Conservation (phyloP, 2,329 filamentous ascomycete species). For the Emmonsia crescens region DNA sequence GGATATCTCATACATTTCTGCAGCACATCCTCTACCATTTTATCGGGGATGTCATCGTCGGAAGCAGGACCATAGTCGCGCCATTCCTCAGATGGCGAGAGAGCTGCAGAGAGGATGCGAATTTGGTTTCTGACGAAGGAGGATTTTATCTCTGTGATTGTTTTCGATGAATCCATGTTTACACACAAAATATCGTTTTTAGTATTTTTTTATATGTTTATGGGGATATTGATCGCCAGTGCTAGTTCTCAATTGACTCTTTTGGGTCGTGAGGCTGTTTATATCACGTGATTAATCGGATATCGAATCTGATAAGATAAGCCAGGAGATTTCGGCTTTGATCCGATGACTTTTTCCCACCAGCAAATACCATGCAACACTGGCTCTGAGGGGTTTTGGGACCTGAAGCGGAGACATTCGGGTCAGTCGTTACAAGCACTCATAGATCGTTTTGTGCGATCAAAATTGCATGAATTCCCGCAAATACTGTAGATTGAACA, state of each 20-base stretch:
- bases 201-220: neutral
- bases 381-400: neutral
- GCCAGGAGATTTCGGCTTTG: neutral
- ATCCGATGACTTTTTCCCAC: neutral
- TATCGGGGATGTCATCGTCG: constrained; percentile 38
- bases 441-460: neutral
- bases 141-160: constrained; percentile 42
- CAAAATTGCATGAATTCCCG: neutral
- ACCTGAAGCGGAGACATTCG: neutral
- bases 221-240: neutral
- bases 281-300: neutral
- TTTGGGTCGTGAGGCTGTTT: neutral
- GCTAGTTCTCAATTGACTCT: neutral
- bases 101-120: constrained; percentile 40
- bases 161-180: constrained; percentile 31
- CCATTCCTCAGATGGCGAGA: constrained; percentile 39
- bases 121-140: constrained; percentile 42
- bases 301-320: neutral
- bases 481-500: neutral
- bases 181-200: neutral
- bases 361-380: neutral
- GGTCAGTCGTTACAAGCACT: neutral
- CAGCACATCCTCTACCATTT: constrained; percentile 40
- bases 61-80: constrained; percentile 24
- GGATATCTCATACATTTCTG: constrained; percentile 34